Base-by-base conservation (phyloP, 768 basidiomycete genomes). In the Russula sp. region DNA sequence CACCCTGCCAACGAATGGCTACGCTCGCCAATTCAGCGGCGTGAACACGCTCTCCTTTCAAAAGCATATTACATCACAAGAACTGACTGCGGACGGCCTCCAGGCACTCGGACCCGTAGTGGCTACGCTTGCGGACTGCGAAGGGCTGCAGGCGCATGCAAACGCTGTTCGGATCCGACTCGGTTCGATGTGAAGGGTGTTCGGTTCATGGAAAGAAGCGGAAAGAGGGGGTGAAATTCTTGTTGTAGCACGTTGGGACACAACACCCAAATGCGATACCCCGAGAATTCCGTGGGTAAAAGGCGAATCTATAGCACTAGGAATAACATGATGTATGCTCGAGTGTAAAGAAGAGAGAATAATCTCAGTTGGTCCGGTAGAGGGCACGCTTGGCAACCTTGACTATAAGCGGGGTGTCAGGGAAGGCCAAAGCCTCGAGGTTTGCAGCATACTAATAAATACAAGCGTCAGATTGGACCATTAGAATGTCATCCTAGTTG, bases 41-140 rank as follows among this genome's bases (percentile, higher is more conserved):
- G 97, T 99, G 68, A 98, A 96, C 77, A 98, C 96, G 0, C 78
- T 84, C 9, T 94, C 94, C 1, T 99, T 98, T 88, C 95, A 98
- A 73, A 99, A 99, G 75, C 90, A 98, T 73, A 98, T 98, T 69
- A 99, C 97, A 14, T 94, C 93, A 6, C 97, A 98, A 73, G 90
- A 97, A 73, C 83, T 98, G 27, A 89, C 94, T 10, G 73, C 78
- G 18, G 84, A 80, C 6, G 97, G 97, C 16, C 78, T 99, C 59
- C 78, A 79, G 68, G 77, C 68, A 13, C 79, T 99, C 37, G 97
- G 97, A 4, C 97, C 97, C 11, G 77, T 88, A 13, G 96, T 98
- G 6, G 88, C 82, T 20, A 91, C 87, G 3, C 75, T 99, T 37
- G 97, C 97, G 1, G 94, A 97, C 68, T 91, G 94, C 70, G 97